Percentiles rank a stretch among this genome's conserved stretches.
Conservation (phyloP, 2,329 filamentous ascomycete species). For the Trichoderma sp. region DNA sequence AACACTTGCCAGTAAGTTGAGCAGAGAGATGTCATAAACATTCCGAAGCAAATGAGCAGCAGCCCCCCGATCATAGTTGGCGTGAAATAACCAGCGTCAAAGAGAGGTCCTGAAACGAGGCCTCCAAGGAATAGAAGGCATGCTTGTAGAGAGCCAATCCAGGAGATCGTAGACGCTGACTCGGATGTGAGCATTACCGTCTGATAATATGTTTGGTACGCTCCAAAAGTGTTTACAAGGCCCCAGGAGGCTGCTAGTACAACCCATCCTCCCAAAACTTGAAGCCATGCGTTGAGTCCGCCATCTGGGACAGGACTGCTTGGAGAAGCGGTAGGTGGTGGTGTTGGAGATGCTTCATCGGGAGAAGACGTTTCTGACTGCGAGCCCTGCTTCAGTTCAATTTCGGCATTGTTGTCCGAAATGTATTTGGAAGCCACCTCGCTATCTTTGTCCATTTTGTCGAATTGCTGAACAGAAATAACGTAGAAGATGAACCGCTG, state of each 20-base stretch:
- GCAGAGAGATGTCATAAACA: neutral
- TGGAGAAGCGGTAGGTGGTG: neutral
- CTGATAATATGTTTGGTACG: slow-evolving; percentile 56
- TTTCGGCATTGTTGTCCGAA: neutral
- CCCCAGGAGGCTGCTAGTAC: slow-evolving; percentile 43
- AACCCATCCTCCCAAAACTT: neutral
- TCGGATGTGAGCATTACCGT: slow-evolving; percentile 29
- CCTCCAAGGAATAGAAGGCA: slow-evolving; percentile 40
- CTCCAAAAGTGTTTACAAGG: slow-evolving; percentile 45
- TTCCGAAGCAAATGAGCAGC: neutral
- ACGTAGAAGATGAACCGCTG: no score
- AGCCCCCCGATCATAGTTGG: slow-evolving; percentile 32
- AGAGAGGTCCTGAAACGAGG: slow-evolving; percentile 41
- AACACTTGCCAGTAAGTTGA: neutral
- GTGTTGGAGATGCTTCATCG: neutral
- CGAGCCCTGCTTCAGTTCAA: neutral
- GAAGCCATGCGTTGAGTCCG: neutral
- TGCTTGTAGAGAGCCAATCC: slow-evolving; percentile 49
- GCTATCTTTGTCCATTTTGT: neutral
- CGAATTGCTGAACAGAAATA: neutral
- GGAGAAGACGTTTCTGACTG: neutral
- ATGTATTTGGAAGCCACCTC: neutral
- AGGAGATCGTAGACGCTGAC: slow-evolving; percentile 32
- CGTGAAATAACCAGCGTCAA: slow-evolving; percentile 47
- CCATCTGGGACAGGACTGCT: neutral